Percentiles rank a stretch among this genome's conserved stretches.
Conservation (phyloP, 345 rosid species). For the Turritis glabra region DNA sequence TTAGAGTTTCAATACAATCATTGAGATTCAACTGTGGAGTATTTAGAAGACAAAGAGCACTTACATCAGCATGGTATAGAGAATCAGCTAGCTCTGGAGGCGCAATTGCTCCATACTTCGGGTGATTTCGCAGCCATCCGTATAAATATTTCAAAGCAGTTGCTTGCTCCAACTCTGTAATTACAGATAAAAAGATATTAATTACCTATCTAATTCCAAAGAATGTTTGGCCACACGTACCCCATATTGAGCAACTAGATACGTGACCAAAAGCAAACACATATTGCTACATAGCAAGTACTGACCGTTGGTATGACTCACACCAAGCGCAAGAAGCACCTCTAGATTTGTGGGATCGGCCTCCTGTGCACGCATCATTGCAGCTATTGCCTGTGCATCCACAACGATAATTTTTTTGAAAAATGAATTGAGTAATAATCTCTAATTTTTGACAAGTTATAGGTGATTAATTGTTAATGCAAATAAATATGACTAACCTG, state of each 20-base stretch:
- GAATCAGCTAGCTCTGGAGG: constrained; percentile 65
- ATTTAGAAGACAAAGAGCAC: constrained; percentile 34
- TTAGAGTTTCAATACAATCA: constrained; percentile 12
- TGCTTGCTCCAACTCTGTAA: constrained; percentile 90
- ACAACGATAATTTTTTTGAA: not conserved
- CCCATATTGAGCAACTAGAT: constrained; percentile 7
- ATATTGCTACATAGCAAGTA: constrained; percentile 20
- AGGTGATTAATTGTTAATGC: not conserved
- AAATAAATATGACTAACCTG: constrained; percentile 56
- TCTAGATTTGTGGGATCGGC: constrained; percentile 95
- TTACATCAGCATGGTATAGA: constrained; percentile 84
- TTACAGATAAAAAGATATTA: constrained; percentile 29
- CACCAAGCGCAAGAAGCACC: constrained; percentile 99
- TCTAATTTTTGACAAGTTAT: not conserved
- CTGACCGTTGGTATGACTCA: constrained; percentile 98
- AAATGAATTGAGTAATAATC: not conserved
- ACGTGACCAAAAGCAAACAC: constrained; percentile 22
- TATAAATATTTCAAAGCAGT: constrained; percentile 89
- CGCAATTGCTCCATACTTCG: constrained; percentile 76
- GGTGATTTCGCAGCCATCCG: constrained; percentile 92
- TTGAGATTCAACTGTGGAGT: not conserved
- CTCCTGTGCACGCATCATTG: constrained; percentile 98
- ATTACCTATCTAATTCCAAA: constrained; percentile 10
- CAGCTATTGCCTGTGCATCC: constrained; percentile 88
- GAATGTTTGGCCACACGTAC: not conserved